phyloP scores from a whole-genome alignment of 2,329 filamentous ascomycete species.

The Paraphaeosphaeria minitans region DNA sequence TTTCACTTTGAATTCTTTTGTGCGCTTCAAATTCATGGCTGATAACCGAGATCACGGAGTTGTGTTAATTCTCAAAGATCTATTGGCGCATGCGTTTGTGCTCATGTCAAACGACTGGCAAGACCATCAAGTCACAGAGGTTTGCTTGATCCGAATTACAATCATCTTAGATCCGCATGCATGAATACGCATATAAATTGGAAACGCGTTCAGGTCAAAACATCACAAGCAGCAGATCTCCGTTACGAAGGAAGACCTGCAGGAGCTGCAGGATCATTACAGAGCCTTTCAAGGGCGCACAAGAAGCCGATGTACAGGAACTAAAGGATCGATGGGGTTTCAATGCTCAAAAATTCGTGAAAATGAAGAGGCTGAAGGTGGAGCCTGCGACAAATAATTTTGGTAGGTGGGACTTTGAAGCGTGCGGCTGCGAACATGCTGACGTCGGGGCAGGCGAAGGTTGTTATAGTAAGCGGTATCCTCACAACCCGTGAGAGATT shows the following conservation, averaged over 20 bases:
- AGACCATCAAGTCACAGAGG: background rate
- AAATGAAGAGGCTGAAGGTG: conserved; percentile 23
- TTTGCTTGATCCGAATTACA: background rate
- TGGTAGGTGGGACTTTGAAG: conserved; percentile 23
- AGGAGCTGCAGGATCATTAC: conserved; percentile 24
- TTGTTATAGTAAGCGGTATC: conserved; percentile 18
- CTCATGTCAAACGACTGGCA: background rate
- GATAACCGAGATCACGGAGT: background rate
- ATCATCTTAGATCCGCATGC: background rate
- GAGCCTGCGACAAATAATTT: conserved; percentile 25
- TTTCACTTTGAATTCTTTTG: background rate
- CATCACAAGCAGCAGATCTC: background rate
- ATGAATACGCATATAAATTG: background rate
- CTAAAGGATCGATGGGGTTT: conserved; percentile 32
- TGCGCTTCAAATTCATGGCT: background rate
- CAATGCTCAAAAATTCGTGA: conserved; percentile 25
- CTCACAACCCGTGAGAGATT: too few species aligned
- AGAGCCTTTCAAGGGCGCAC: conserved; percentile 22
- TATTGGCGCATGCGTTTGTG: background rate
- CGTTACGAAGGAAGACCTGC: conserved; percentile 24
- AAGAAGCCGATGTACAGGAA: conserved; percentile 23
- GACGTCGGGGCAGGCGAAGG: conserved; percentile 24
- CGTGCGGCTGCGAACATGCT: conserved; percentile 21
- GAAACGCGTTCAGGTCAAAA: too few species aligned
- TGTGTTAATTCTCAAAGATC: too few species aligned